Conservation (phyloP, 345 rosid genomes). For the Sisymbrium altissimum region DNA sequence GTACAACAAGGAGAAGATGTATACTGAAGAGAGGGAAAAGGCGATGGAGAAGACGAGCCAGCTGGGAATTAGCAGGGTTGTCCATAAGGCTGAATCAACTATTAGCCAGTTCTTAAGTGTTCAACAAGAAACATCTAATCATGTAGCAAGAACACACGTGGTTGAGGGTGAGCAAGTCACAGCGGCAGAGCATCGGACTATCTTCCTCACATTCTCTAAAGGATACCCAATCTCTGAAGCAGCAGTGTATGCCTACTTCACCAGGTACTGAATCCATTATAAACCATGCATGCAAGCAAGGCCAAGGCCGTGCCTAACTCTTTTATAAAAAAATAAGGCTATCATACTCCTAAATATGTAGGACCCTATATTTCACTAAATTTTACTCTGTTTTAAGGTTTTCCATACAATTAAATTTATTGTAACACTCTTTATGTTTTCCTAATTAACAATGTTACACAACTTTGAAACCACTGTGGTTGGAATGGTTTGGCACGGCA, state of each 20-base stretch:
- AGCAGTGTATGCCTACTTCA: constrained; percentile 55
- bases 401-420: neutral
- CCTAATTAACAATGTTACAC: too few species aligned
- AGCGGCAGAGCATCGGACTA: constrained; percentile 41
- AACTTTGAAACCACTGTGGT: neutral
- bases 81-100: neutral
- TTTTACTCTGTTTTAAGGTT: neutral
- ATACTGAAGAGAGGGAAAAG: neutral
- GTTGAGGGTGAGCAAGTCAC: constrained; percentile 1
- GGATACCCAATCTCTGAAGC: constrained; percentile 59
- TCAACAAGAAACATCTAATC: neutral
- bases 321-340: neutral
- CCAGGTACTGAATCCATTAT: constrained; percentile 33
- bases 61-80: neutral
- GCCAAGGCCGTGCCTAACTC: neutral
- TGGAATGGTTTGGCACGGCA: neutral
- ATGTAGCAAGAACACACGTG: neutral
- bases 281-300: neutral
- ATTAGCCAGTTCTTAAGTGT: neutral
- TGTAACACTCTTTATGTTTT: neutral
- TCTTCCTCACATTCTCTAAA: constrained; percentile 74
- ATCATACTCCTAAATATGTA: neutral
- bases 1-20: neutral
- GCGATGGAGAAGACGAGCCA: neutral
- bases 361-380: neutral